A percentile compares a stretch with the other conserved stretches of the same genome.
These are phyloP conservation scores for Trichoderma koningii DNA, from an alignment of 2,329 filamentous ascomycete species.

Conservation along the genomic window DNA sequence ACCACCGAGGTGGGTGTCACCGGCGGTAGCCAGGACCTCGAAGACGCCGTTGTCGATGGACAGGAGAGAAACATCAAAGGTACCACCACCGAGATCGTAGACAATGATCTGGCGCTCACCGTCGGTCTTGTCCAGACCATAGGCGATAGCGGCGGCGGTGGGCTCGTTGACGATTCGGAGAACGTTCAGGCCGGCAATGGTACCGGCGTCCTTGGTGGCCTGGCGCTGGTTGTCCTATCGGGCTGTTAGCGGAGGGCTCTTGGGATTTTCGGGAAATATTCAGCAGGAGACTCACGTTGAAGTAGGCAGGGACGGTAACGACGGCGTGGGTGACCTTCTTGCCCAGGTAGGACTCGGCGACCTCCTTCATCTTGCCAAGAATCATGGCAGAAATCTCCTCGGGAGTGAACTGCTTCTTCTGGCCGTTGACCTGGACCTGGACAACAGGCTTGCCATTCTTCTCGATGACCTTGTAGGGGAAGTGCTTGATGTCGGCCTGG, in stretches of 20 bases:
- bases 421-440: constrained; percentile 67
- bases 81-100: constrained; percentile 92
- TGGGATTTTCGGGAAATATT: too few species aligned
- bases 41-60: constrained; percentile 92
- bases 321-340: constrained; percentile 86
- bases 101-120: constrained; percentile 87
- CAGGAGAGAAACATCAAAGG: constrained; percentile 90
- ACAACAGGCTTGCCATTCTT: constrained; percentile 89
- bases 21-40: constrained; percentile 89
- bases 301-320: constrained; percentile 94
- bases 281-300: constrained; percentile 61
- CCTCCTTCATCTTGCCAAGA: constrained; percentile 81
- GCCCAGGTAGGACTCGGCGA: constrained; percentile 75
- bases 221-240: constrained; percentile 82
- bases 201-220: constrained; percentile 92
- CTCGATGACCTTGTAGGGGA: constrained; percentile 91
- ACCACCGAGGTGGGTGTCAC: constrained; percentile 97
- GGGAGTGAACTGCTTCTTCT: constrained; percentile 73
- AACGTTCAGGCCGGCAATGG: constrained; percentile 89
- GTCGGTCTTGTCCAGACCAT: constrained; percentile 85
- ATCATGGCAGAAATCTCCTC: constrained; percentile 83
- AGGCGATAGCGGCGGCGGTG: constrained; percentile 91
- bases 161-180: constrained; percentile 97
- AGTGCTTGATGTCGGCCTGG: constrained; percentile 94
- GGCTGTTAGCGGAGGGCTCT: constrained; percentile 31